Evolutionary conservation across 108 stramenopile species (phyloP).

Genomic region (Skeletonema grethae): DNA sequence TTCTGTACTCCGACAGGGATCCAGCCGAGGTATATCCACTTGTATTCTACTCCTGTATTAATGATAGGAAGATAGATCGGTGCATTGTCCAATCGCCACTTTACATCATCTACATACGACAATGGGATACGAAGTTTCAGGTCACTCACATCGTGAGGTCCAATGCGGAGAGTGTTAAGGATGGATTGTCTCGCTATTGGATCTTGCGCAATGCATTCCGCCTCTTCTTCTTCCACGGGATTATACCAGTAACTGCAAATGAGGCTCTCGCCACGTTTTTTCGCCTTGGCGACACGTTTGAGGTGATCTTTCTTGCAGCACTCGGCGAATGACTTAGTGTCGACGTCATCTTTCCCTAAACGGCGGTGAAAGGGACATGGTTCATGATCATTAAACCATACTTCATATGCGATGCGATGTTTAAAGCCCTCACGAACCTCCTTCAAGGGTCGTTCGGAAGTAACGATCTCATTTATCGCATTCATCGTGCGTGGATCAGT

Average conservation of each 20-base stretch:
- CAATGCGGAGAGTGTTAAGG: background rate
- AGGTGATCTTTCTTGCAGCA: slow-evolving; percentile 1
- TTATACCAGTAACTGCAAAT: background rate
- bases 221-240: background rate
- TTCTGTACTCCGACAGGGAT: background rate
- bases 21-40: background rate
- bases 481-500: background rate
- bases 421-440: background rate
- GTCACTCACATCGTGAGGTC: background rate
- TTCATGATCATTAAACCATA: background rate
- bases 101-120: background rate
- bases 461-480: background rate
- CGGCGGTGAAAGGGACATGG: background rate
- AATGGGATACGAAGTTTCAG: background rate
- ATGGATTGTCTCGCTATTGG: background rate
- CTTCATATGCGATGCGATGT: background rate
- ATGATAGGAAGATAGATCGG: background rate
- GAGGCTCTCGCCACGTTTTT: background rate
- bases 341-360: background rate
- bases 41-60: background rate
- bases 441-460: background rate
- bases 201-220: background rate
- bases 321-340: background rate
- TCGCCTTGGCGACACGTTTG: background rate
- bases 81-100: background rate